Evolutionary conservation across 768 basidiomycete species (phyloP).

Genomic region (Imleria badia): DNA sequence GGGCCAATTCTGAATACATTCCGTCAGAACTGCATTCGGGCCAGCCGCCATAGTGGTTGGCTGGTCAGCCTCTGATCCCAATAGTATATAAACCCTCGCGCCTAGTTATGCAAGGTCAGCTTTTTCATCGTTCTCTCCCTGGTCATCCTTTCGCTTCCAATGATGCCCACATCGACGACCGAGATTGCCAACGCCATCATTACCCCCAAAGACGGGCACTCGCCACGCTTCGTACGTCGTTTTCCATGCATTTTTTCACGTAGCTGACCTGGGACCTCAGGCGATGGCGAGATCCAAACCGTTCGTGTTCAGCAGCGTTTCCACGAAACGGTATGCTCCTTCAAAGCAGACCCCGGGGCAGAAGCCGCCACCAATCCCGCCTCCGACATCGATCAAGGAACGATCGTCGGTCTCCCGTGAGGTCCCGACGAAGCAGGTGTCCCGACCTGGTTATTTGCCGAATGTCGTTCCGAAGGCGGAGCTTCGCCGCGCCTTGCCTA

Average conservation of each 20-base stretch:
- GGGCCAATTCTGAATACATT: neutral
- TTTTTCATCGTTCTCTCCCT: neutral
- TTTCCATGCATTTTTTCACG: neutral
- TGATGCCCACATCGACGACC: neutral
- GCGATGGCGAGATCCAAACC: neutral
- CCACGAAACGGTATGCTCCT: neutral
- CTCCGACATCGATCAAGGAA: neutral
- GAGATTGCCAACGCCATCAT: neutral
- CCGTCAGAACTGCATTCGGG: neutral
- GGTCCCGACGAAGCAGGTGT: neutral
- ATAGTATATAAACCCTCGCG: neutral
- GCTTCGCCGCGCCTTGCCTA: neutral
- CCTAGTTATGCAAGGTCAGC: neutral
- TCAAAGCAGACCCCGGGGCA: neutral
- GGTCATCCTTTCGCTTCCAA: neutral
- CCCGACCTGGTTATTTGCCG: neutral
- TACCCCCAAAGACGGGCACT: neutral
- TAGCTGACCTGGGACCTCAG: neutral
- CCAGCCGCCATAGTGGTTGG: neutral
- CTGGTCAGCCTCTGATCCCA: neutral
- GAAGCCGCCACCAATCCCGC: neutral
- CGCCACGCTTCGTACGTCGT: neutral
- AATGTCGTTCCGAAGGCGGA: neutral
- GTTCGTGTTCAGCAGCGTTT: constrained; percentile 10
- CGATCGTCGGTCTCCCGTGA: neutral